Base-by-base conservation (phyloP, 2,329 filamentous ascomycete species). In the Amylocarpus encephaloides region DNA sequence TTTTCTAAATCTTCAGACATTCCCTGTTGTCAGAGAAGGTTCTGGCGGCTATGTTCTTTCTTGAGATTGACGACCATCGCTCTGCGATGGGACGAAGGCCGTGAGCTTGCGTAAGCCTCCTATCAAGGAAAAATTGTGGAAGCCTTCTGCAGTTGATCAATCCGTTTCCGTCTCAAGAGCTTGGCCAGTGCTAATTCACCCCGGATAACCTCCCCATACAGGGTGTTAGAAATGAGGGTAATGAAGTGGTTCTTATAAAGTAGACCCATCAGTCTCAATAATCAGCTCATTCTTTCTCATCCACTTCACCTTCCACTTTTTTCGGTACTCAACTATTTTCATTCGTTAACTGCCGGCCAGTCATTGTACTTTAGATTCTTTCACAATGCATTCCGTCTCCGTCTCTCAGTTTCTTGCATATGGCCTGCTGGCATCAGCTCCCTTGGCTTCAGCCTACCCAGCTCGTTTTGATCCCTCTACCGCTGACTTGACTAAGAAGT, bases 271-370 rank as follows among this genome's bases (percentile, higher is more conserved):
- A 26, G 15, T 19, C 34, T n/a, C 19, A 33, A 46, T 19, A 34
- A 46, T 38, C 43, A 18, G 43, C 33, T 38, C 43, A 46, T 46
- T 38, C 40, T 3, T 43, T 43, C 40, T 43, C 45, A 46, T 46
- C 34, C 34, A 33, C 42, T 46, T 39, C 35, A 41, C 29, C 12
- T n/a, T 43, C 18, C 22, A n/a, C 16, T 32, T 22, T 5, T 41
- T 22, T 29, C 38, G 38, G 38, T 40, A 11, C 36, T 40, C 50
- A 16, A 45, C 39, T 58, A 45, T 50, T 58, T 60, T 60, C 50
- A 41, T 54, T 54, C 43, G n/a, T 33, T 47, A 53, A 61, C 61
- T 63, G 61, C 60, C 53, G 60, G 61, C 59, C 61, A 63, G 61
- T 62, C 54, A 49, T 61, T 56, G 30, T 52, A 48, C 51, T 49